Conservation (phyloP, 148 eudicot species). For the Arbutus unedo region DNA sequence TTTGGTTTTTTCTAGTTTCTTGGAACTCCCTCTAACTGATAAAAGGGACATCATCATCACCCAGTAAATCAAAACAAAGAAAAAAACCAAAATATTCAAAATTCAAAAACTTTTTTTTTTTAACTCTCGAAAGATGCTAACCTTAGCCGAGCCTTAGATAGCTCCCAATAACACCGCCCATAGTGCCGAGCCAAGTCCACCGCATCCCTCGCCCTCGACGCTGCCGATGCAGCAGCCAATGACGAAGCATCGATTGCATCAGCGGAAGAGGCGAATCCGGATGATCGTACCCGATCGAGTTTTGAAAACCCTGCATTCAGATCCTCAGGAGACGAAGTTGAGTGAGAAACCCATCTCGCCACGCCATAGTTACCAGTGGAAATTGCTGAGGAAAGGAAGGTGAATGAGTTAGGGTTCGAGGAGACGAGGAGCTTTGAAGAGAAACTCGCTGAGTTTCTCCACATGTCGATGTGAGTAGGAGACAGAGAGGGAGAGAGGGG, state of each 20-base stretch:
- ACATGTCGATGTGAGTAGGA: slow-evolving; percentile 21
- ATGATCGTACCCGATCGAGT: slow-evolving; percentile 17
- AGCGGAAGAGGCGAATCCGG: slow-evolving; percentile 25
- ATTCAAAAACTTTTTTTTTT: background rate
- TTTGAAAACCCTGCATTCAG: slow-evolving; percentile 24
- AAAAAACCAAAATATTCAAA: background rate
- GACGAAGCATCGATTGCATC: slow-evolving; percentile 23
- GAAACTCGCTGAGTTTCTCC: slow-evolving; percentile 51
- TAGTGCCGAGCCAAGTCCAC: slow-evolving; percentile 48
- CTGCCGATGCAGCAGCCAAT: slow-evolving; percentile 20
- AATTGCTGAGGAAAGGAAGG: slow-evolving; percentile 13
- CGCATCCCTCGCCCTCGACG: slow-evolving; percentile 38
- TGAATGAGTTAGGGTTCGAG: slow-evolving; percentile 15
- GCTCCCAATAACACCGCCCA: slow-evolving; percentile 85
- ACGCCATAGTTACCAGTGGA: background rate
- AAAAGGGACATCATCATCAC: background rate
- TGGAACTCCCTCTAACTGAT: background rate
- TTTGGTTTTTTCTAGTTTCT: background rate
- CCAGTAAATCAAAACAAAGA: background rate
- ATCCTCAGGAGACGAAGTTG: slow-evolving; percentile 23
- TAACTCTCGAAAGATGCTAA: slow-evolving; percentile 14
- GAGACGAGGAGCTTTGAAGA: slow-evolving; percentile 32
- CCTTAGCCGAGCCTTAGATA: slow-evolving; percentile 91
- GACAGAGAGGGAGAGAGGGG: slow-evolving; percentile 8
- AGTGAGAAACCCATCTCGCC: slow-evolving; percentile 17